Conservation (phyloP, 2,329 filamentous ascomycete species). For the Massarina eburnea region DNA sequence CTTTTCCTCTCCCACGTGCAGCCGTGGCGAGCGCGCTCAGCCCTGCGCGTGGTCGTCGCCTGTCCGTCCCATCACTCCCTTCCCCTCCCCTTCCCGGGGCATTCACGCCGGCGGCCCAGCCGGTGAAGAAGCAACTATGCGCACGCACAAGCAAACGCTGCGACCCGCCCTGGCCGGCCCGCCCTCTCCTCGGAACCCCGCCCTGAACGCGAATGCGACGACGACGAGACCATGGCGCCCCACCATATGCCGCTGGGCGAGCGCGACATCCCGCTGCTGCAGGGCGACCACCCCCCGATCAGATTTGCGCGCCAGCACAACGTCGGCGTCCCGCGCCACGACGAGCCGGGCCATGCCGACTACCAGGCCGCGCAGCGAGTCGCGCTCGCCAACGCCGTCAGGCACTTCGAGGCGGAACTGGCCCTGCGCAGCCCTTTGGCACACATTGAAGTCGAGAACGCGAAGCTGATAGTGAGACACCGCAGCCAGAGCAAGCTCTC, state of each 20-base stretch:
- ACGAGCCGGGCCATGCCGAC: conserved; percentile 26
- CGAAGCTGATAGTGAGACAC: conserved; percentile 37
- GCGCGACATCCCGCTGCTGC: conserved; percentile 25
- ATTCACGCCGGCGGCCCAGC: conserved; percentile 9
- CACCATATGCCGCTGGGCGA: conserved; percentile 18
- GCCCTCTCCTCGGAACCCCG: neutral
- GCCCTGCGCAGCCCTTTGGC: conserved; percentile 21
- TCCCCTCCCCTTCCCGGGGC: neutral
- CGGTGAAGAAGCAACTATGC: neutral
- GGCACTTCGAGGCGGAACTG: conserved; percentile 25
- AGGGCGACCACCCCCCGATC: conserved; percentile 24
- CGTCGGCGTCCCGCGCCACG: conserved; percentile 20
- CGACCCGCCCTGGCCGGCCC: neutral
- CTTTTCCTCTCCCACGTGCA: conserved; percentile 7
- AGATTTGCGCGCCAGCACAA: conserved; percentile 36
- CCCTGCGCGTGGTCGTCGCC: too few species aligned
- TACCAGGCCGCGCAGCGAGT: conserved; percentile 26
- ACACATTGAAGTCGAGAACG: conserved; percentile 24
- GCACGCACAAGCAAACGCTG: too few species aligned
- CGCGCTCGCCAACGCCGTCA: conserved; percentile 29
- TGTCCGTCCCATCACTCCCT: neutral
- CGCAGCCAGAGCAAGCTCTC: conserved; percentile 96
- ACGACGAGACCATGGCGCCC: conserved; percentile 8
- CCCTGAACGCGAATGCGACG: conserved; percentile 6
- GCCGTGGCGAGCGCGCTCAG: conserved; percentile 13